Percentiles rank a stretch among this genome's conserved stretches.
Evolutionary conservation across 1,139 yeast genomes (phyloP).

Genomic region (Wickerhamiella infanticola): DNA sequence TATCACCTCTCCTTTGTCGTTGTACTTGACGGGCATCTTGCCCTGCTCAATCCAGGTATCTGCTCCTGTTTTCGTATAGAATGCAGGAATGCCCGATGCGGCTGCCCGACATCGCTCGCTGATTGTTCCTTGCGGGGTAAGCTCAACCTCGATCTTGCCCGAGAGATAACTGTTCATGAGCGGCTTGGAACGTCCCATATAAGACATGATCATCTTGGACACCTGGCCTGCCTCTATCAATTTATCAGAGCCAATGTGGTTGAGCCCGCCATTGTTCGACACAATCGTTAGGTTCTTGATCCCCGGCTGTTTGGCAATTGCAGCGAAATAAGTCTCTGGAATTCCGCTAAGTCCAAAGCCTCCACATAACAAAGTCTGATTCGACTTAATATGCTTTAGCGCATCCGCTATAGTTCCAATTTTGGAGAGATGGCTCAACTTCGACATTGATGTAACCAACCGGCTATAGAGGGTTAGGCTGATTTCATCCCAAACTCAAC

Average conservation of each 20-base stretch:
- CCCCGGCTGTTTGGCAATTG: constrained; percentile 23
- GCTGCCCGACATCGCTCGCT: constrained; percentile 39
- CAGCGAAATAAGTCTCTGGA: constrained; percentile 33
- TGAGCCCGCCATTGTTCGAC: constrained; percentile 38
- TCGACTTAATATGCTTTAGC: constrained; percentile 19
- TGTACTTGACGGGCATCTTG: constrained; percentile 31
- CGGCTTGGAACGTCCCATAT: constrained; percentile 33
- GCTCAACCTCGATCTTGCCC: constrained; percentile 33
- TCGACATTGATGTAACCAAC: too few relatives aligned
- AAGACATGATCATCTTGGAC: constrained; percentile 33
- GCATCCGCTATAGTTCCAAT: constrained; percentile 10
- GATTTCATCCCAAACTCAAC: too few relatives aligned
- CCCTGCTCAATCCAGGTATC: constrained; percentile 39
- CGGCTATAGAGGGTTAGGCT: too few relatives aligned
- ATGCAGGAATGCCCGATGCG: constrained; percentile 37
- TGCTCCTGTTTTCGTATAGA: constrained; percentile 36
- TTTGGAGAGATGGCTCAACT: constrained; percentile 5
- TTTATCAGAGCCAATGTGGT: constrained; percentile 31
- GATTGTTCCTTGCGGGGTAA: constrained; percentile 37
- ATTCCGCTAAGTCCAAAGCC: constrained; percentile 38
- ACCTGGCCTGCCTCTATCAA: constrained; percentile 32
- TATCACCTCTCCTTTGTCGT: constrained; percentile 24
- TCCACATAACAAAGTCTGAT: constrained; percentile 30
- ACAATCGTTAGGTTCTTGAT: constrained; percentile 31
- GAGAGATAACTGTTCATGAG: constrained; percentile 30